phyloP scores from a whole-genome alignment of 1,139 yeast genomes.

The Casaregolazyma lundiana region DNA sequence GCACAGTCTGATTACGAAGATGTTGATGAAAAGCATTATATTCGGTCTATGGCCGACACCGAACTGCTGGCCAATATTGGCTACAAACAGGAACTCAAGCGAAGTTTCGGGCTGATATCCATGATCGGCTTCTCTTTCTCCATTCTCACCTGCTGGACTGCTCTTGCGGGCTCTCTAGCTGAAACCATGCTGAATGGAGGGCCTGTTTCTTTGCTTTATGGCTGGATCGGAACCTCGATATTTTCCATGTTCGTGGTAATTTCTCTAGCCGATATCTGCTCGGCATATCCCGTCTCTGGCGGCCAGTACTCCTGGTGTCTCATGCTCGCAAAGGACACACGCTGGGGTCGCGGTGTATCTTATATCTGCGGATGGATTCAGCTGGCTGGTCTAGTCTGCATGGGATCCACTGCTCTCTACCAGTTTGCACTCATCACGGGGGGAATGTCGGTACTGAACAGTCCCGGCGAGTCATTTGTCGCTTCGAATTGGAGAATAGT shows the following conservation, averaged over 20 bases:
- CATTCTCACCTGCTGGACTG: slow-evolving; percentile 37
- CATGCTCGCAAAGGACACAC: slow-evolving; percentile 46
- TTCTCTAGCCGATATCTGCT: slow-evolving; percentile 48
- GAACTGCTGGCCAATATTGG: slow-evolving; percentile 32
- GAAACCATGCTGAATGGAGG: slow-evolving; percentile 33
- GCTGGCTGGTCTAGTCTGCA: slow-evolving; percentile 35
- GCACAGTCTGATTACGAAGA: neutral
- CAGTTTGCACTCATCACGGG: slow-evolving; percentile 23
- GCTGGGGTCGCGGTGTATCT: slow-evolving; percentile 42
- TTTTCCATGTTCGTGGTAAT: slow-evolving; percentile 44
- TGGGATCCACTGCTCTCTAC: slow-evolving; percentile 25
- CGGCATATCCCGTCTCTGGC: slow-evolving; percentile 54
- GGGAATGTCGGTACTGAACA: slow-evolving; percentile 22
- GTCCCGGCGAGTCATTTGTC: slow-evolving; percentile 12
- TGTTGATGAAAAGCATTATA: slow-evolving; percentile 1
- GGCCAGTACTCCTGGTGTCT: slow-evolving; percentile 61
- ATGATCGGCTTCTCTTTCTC: slow-evolving; percentile 37
- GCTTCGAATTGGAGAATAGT: slow-evolving; percentile 48
- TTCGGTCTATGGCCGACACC: slow-evolving; percentile 17
- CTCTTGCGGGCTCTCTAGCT: slow-evolving; percentile 32
- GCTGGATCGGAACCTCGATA: slow-evolving; percentile 60
- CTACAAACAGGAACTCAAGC: slow-evolving; percentile 37
- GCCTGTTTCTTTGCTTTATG: slow-evolving; percentile 55
- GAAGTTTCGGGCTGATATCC: slow-evolving; percentile 34
- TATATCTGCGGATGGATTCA: slow-evolving; percentile 55